Evolutionary conservation across 164 flowering plant genomes (phyloP).

Genomic region (Magnolia changhungtana): DNA sequence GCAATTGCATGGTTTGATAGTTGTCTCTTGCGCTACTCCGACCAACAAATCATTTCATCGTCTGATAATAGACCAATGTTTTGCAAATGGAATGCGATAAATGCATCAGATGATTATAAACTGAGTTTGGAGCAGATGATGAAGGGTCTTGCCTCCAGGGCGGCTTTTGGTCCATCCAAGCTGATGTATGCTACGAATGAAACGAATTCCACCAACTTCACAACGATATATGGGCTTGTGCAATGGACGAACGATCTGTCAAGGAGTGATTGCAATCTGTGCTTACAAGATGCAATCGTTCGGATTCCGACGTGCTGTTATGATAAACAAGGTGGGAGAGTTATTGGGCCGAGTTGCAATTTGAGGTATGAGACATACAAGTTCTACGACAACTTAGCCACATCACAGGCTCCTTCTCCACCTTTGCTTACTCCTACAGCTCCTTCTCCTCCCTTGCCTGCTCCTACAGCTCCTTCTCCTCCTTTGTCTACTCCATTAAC

Average conservation of each 20-base stretch:
- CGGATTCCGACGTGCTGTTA: slow-evolving; percentile 41
- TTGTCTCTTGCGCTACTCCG: slow-evolving; percentile 7
- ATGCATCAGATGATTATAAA: background rate
- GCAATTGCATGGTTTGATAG: slow-evolving; percentile 2
- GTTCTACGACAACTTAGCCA: background rate
- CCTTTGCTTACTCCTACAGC: background rate
- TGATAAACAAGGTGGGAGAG: slow-evolving; percentile 46
- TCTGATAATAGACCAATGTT: background rate
- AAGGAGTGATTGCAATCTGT: slow-evolving; percentile 29
- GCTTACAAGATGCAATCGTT: slow-evolving; percentile 33
- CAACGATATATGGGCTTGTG: slow-evolving; percentile 34
- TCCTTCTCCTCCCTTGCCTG: background rate
- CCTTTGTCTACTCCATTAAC: too few species aligned
- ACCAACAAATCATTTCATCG: background rate
- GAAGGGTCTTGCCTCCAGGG: background rate
- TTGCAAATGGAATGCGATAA: background rate
- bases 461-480: too few species aligned
- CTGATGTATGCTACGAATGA: slow-evolving; percentile 31
- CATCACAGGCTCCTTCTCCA: background rate
- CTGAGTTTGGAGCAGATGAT: background rate
- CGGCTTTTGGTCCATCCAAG: background rate
- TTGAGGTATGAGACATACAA: slow-evolving; percentile 45
- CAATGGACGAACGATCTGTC: slow-evolving; percentile 52
- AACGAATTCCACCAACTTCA: background rate
- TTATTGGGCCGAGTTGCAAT: slow-evolving; percentile 45